Conservation (phyloP, 768 basidiomycete genomes). For the Amanita muscaria region DNA sequence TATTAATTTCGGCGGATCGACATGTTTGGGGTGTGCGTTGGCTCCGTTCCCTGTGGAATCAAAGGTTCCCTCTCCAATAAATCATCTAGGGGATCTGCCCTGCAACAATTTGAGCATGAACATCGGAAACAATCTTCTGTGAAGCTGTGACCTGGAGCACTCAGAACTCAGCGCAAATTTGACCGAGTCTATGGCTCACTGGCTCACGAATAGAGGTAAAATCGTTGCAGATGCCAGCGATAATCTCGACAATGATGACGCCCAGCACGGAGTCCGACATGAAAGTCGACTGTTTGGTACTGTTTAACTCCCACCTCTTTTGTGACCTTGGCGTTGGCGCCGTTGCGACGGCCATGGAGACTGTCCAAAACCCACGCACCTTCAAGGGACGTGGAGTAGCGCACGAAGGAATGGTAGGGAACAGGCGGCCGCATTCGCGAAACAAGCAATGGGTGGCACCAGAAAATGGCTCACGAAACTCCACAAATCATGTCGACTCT, state of each 20-base stretch:
- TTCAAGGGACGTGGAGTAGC: constrained; percentile 4
- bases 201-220: constrained; percentile 27
- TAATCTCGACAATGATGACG: constrained; percentile 23
- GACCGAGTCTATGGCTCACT: background rate
- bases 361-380: constrained; percentile 6
- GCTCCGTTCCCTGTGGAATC: constrained; percentile 4
- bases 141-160: constrained; percentile 25
- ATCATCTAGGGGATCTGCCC: background rate
- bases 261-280: constrained; percentile 23
- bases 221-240: constrained; percentile 30
- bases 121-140: constrained; percentile 17
- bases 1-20: background rate
- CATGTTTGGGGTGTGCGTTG: background rate
- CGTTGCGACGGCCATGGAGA: constrained; percentile 11
- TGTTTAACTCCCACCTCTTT: too few species aligned
- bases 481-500: constrained; percentile 31
- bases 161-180: background rate
- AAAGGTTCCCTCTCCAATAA: constrained; percentile 4
- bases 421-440: constrained; percentile 28
- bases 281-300: background rate
- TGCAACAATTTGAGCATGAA: background rate
- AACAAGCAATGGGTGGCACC: constrained; percentile 59
- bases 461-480: constrained; percentile 27
- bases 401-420: constrained; percentile 2
- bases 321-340: too few species aligned